Base-by-base conservation (phyloP, 2,329 filamentous ascomycete species). In the Talaromyces sp. region DNA sequence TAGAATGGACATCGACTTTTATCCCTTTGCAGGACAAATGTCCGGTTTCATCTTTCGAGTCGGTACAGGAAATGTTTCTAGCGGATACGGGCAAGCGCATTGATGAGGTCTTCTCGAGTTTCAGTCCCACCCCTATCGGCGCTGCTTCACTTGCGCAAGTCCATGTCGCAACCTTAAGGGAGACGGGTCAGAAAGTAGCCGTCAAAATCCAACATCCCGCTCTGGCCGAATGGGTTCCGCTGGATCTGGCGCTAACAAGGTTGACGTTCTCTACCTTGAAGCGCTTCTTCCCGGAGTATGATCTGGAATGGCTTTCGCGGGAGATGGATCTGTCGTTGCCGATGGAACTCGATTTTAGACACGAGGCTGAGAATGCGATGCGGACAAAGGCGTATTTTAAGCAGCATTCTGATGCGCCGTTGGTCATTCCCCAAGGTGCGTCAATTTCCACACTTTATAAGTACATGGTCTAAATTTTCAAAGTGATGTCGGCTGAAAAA, bases 201-300 rank as follows among this genome's bases (percentile, higher is more conserved):
- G 95, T 99, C 72, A 99, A 99, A 79, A 90, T 99, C 11, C 95
- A 99, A 75, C 95, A 99, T 79, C 95, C 95, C 1, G 85, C 87
- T 3, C 81, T 99, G 63, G 91, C 93, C 67, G 90, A 96, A 78
- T 99, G 93, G 92, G 90, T 92, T 17, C 90, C 89, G 31, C 83
- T 99, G 11, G 95, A 99, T 76, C 84, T 98, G 69, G 87, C 89
- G 2, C 82, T 99, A 67, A 99, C 95, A 5, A 83, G 86, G 43
- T 96, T 95, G 72, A 96, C 93, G 0, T 99, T 99, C 77, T 88
- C 89, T 11, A 95, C 90, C 0, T 81, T 99, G 67, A 97, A 96
- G 78, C 86, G 87, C 66, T 97, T 94, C 83, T 99, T 99, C 74
- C 96, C 96, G 2, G 93, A 98, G 71, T 99, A 99, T 77, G 95